These are phyloP conservation scores for Parathielavia appendiculata DNA, from an alignment of 495 filamentous ascomycete species.

Conservation along the genomic window DNA sequence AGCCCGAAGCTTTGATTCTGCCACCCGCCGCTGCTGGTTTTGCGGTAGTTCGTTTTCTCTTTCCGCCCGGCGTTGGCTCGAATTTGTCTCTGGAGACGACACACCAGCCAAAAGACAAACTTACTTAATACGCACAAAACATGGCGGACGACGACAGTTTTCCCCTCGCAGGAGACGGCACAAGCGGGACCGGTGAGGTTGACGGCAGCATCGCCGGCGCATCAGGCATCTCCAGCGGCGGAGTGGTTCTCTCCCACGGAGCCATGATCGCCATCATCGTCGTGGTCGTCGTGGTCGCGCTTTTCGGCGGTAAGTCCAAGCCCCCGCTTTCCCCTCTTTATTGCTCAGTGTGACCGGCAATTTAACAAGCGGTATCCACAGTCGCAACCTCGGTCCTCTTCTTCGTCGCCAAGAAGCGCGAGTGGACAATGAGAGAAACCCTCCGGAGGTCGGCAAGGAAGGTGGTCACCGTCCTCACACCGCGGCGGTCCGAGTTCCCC, in stretches of 20 bases:
- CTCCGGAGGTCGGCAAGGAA: slow-evolving; percentile 49
- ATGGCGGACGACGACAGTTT: slow-evolving; percentile 22
- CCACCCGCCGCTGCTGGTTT: slow-evolving; percentile 17
- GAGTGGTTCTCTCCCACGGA: slow-evolving; percentile 51
- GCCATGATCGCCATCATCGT: slow-evolving; percentile 59
- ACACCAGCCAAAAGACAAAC: slow-evolving; percentile 2
- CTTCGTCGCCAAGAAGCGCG: slow-evolving; percentile 53
- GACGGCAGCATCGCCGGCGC: slow-evolving; percentile 50
- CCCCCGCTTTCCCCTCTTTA: not conserved
- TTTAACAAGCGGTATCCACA: slow-evolving; percentile 16
- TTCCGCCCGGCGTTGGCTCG: not conserved
- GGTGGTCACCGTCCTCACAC: slow-evolving; percentile 51
- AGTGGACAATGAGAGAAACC: slow-evolving; percentile 51
- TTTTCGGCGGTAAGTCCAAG: slow-evolving; percentile 49
- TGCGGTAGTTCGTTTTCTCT: slow-evolving; percentile 11
- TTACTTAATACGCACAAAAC: not conserved
- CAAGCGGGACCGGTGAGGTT: slow-evolving; percentile 19
- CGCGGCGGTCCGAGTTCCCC: slow-evolving; percentile 50
- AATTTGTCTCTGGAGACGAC: slow-evolving; percentile 1
- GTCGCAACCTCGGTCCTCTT: slow-evolving; percentile 47
- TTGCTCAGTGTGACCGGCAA: not conserved
- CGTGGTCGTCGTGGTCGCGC: slow-evolving; percentile 51
- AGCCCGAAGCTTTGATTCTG: not conserved
- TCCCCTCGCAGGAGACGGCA: slow-evolving; percentile 37
- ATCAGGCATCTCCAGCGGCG: slow-evolving; percentile 45